A percentile compares a stretch with the other conserved stretches of the same genome.
Conservation (phyloP, 768 basidiomycete species). For the Mycena belliarum region DNA sequence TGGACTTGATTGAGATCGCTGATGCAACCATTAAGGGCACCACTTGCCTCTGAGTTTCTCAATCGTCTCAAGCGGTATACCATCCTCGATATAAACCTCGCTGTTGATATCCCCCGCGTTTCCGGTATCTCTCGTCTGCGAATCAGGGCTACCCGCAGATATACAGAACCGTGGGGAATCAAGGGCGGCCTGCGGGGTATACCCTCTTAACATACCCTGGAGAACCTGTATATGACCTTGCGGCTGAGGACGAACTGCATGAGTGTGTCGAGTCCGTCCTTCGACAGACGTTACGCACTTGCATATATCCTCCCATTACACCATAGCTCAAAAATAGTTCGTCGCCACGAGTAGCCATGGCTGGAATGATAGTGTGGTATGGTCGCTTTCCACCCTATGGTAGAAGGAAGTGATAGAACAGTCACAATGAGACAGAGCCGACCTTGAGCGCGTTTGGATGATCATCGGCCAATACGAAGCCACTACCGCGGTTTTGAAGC, state of each 20-base stretch:
- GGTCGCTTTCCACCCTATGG: conserved; percentile 75
- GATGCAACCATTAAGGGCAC: not conserved
- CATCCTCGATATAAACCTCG: conserved; percentile 89
- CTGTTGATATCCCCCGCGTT: conserved; percentile 73
- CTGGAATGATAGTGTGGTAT: conserved; percentile 94
- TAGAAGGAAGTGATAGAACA: not conserved
- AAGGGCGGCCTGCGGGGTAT: conserved; percentile 83
- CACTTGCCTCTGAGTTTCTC: conserved; percentile 63
- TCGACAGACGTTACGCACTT: conserved; percentile 44
- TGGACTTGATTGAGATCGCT: conserved; percentile 28
- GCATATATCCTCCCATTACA: conserved; percentile 93
- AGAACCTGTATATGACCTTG: conserved; percentile 97
- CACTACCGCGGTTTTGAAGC: conserved; percentile 89
- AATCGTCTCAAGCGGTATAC: conserved; percentile 63
- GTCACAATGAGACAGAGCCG: conserved; percentile 2
- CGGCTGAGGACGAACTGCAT: conserved; percentile 48
- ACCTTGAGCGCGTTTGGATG: conserved; percentile 88
- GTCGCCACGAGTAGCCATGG: conserved; percentile 72
- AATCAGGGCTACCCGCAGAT: conserved; percentile 75
- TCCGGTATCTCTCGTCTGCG: conserved; percentile 44
- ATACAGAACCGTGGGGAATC: conserved; percentile 98
- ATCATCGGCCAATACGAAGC: conserved; percentile 75
- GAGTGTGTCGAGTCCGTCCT: conserved; percentile 3
- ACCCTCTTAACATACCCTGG: conserved; percentile 86
- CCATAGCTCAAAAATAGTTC: conserved; percentile 90